Evolutionary conservation across 345 rosid genomes (phyloP).

Genomic region (Xanthoceras sorbifolium): DNA sequence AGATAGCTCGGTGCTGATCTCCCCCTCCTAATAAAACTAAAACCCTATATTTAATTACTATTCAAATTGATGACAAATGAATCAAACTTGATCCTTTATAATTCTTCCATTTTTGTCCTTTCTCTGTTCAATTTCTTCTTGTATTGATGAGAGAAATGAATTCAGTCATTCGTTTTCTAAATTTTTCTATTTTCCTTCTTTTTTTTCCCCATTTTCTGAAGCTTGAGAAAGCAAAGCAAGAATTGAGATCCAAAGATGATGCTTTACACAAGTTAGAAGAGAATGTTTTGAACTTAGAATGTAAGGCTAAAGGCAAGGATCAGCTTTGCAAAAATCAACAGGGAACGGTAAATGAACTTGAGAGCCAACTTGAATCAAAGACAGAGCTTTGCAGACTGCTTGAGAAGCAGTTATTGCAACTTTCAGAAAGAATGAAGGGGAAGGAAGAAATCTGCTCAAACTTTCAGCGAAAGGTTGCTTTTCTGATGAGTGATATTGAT

Average conservation of each 20-base stretch:
- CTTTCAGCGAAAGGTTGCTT: constrained; percentile 40
- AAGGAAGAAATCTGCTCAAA: constrained; percentile 36
- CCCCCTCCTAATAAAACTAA: background rate
- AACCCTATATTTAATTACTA: background rate
- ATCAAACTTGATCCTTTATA: background rate
- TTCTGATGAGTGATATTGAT: background rate
- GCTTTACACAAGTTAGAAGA: constrained; percentile 35
- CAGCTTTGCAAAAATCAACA: constrained; percentile 36
- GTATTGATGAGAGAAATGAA: background rate
- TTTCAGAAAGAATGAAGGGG: constrained; percentile 41
- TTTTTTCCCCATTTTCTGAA: constrained; percentile 11
- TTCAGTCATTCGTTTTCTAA: background rate
- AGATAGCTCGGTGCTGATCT: background rate
- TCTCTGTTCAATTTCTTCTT: background rate
- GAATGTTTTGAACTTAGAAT: constrained; percentile 35
- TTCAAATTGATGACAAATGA: background rate
- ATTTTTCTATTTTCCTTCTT: background rate
- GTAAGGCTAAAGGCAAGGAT: constrained; percentile 37
- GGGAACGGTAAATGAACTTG: constrained; percentile 40
- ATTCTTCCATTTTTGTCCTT: background rate
- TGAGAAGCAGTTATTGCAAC: constrained; percentile 38
- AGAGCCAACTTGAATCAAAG: constrained; percentile 35
- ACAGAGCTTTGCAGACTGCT: constrained; percentile 26
- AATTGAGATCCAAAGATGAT: constrained; percentile 43
- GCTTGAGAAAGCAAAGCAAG: constrained; percentile 50